Conservation (phyloP, 73 alveolate species). For the Paramecium sexaurelia region DNA sequence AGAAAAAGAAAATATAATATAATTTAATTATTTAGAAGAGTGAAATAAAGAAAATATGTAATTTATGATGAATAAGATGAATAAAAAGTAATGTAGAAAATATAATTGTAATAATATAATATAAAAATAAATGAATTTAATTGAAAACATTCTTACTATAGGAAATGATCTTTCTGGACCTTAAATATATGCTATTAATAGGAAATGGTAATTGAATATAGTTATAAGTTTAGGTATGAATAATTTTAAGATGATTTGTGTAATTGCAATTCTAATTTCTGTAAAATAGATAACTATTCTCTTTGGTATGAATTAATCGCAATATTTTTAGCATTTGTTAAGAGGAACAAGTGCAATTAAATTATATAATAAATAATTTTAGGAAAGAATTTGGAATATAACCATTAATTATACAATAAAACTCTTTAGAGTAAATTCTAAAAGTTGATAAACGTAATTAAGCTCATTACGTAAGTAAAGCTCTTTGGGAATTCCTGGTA, state of each 20-base stretch:
- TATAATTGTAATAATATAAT: background rate
- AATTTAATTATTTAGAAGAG: too few species aligned
- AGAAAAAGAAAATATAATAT: too few species aligned
- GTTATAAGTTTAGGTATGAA: background rate
- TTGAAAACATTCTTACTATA: background rate
- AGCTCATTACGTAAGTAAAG: background rate
- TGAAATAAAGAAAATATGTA: too few species aligned
- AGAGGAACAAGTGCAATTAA: background rate
- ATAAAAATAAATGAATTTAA: background rate
- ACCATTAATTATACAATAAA: background rate
- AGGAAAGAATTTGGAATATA: background rate
- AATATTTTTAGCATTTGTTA: background rate
- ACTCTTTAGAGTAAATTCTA: background rate
- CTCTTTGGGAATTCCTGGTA: background rate
- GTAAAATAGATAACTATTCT: conserved; percentile 1
- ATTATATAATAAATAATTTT: background rate
- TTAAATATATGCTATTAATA: background rate
- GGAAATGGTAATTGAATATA: background rate
- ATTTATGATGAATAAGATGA: too few species aligned
- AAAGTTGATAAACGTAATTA: background rate
- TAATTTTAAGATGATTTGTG: background rate
- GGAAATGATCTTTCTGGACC: background rate
- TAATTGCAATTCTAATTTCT: background rate
- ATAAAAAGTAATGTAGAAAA: background rate
- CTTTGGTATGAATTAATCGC: background rate